phyloP scores from a whole-genome alignment of 306 rosid species.

The Medicago arabica region DNA sequence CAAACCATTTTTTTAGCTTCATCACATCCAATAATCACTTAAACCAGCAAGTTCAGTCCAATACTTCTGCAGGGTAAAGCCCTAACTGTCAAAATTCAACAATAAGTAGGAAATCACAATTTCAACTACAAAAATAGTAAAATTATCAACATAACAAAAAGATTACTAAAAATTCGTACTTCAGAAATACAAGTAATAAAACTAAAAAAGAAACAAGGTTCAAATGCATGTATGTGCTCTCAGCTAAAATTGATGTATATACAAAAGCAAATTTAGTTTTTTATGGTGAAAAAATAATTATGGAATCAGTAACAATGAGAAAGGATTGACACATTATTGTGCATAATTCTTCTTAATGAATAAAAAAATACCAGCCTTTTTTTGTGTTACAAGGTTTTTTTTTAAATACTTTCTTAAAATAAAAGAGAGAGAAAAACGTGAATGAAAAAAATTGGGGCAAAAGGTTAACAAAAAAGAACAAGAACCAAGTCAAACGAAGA shows the following conservation, averaged over 20 bases:
- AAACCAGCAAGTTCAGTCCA: slow-evolving; percentile 41
- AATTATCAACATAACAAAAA: background rate
- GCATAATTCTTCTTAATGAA: background rate
- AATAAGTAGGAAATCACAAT: slow-evolving; percentile 37
- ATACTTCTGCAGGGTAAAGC: slow-evolving; percentile 28
- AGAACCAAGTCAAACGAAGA: background rate
- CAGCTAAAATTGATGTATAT: background rate
- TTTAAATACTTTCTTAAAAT: background rate
- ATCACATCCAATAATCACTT: slow-evolving; percentile 50
- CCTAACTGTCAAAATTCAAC: slow-evolving; percentile 42
- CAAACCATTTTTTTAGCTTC: slow-evolving; percentile 58
- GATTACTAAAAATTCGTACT: too few relatives aligned
- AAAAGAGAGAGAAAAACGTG: too few relatives aligned
- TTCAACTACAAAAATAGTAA: background rate
- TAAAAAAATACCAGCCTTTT: too few relatives aligned
- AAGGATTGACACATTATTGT: slow-evolving; percentile 1
- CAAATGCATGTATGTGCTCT: background rate
- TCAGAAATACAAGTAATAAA: background rate
- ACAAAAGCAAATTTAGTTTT: slow-evolving; percentile 17
- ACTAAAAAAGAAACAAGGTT: background rate
- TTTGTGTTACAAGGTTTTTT: too few relatives aligned
- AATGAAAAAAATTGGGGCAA: background rate
- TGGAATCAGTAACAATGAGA: background rate
- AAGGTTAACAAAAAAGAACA: background rate
- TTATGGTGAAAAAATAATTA: background rate